Evolutionary conservation across 495 filamentous ascomycete species (phyloP).

Genomic region (Cercophora samala): DNA sequence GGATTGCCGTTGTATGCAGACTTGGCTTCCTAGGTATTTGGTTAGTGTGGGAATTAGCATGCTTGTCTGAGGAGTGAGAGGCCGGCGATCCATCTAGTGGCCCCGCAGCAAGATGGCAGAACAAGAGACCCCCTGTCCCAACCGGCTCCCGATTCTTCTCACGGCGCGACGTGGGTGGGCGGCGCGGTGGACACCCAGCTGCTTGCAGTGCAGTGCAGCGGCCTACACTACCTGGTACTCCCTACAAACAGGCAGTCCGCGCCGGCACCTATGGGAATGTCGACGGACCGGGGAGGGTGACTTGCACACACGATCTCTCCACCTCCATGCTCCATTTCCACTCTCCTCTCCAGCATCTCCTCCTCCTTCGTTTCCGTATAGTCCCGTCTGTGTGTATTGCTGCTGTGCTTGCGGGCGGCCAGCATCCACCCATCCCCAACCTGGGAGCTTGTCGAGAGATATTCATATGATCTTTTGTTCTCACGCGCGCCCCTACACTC

Average conservation of each 20-base stretch:
- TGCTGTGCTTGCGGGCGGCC: background rate
- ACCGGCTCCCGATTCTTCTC: background rate
- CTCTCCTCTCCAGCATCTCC: background rate
- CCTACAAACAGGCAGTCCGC: background rate
- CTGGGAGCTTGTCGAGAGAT: background rate
- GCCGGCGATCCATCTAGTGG: background rate
- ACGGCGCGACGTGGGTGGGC: conserved; percentile 3
- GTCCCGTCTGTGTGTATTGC: background rate
- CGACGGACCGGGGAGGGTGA: background rate
- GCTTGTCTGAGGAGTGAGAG: background rate
- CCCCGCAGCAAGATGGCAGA: background rate
- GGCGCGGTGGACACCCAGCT: conserved; percentile 1
- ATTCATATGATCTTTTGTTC: background rate
- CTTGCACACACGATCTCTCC: conserved; percentile 3
- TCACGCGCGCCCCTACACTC: background rate
- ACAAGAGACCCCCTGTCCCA: background rate
- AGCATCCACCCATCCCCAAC: background rate
- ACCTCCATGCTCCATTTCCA: conserved; percentile 1
- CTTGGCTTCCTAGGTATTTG: background rate
- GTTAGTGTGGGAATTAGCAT: background rate
- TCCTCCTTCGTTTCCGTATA: background rate
- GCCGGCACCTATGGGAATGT: background rate
- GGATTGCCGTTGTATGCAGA: background rate
- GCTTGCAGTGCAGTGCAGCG: conserved; percentile 2
- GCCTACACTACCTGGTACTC: too few species aligned